phyloP scores from a whole-genome alignment of 139 green algal species.

The Micractinium conductrix region DNA sequence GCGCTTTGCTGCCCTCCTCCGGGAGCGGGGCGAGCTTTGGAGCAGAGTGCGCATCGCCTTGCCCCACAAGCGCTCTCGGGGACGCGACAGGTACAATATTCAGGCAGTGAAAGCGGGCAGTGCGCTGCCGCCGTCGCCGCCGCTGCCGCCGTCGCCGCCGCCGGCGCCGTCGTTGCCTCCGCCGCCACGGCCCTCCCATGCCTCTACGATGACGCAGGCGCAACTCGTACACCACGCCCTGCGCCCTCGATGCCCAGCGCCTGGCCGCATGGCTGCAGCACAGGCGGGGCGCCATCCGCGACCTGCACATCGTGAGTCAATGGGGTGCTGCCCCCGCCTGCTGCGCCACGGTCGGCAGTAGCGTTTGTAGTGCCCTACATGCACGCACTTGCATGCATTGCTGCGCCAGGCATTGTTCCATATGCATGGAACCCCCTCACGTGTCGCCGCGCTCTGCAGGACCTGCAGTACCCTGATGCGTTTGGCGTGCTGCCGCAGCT shows the following conservation, averaged over 20 bases:
- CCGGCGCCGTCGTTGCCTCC: background rate
- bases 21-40: conserved; percentile 3
- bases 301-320: background rate
- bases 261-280: conserved; percentile 12
- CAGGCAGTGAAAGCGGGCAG: background rate
- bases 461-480: conserved; percentile 14
- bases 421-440: too few relatives aligned
- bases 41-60: background rate
- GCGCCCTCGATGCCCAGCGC: conserved; percentile 1
- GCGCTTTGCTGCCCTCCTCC: background rate
- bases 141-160: background rate
- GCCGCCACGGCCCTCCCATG: background rate
- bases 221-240: conserved; percentile 30
- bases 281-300: background rate
- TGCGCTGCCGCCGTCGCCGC: background rate
- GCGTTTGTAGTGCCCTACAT: too few relatives aligned
- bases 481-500: background rate
- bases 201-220: background rate
- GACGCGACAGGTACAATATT: background rate
- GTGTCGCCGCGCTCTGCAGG: too few relatives aligned
- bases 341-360: too few relatives aligned
- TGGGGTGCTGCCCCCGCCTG: too few relatives aligned
- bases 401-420: too few relatives aligned
- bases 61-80: conserved; percentile 17
- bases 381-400: too few relatives aligned